Evolutionary conservation across 2,329 filamentous ascomycete genomes (phyloP).

Genomic region (Phaeosphaeria sp.): DNA sequence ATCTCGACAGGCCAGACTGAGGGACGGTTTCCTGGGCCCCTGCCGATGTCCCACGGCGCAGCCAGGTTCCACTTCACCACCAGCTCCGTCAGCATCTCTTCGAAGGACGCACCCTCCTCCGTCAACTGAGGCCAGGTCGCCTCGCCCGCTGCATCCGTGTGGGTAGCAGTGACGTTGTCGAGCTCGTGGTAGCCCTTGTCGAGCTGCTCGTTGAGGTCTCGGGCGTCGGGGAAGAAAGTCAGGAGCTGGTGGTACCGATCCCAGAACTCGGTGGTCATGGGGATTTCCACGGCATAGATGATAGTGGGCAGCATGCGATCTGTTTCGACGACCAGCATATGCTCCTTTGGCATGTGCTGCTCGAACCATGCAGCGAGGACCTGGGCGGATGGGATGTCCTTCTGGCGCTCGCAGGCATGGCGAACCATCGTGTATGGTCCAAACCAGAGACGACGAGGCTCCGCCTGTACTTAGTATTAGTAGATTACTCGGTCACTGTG

Average conservation of each 20-base stretch:
- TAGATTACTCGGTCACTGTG: neutral
- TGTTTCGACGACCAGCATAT: constrained; percentile 5
- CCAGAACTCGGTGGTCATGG: constrained; percentile 19
- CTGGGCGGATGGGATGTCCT: neutral
- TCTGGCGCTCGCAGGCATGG: neutral
- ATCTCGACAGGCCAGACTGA: neutral
- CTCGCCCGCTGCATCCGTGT: neutral
- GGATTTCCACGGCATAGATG: constrained; percentile 17
- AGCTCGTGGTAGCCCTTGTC: constrained; percentile 5
- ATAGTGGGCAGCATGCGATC: constrained; percentile 16
- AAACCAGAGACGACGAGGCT: constrained; percentile 14
- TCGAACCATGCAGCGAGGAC: constrained; percentile 10
- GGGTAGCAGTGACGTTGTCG: constrained; percentile 11
- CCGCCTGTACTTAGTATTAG: constrained; percentile 9
- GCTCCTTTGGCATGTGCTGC: constrained; percentile 10
- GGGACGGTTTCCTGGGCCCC: neutral
- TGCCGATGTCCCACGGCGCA: neutral
- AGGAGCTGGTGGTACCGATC: constrained; percentile 16
- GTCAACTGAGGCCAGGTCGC: neutral
- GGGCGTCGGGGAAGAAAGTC: constrained; percentile 9
- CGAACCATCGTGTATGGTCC: constrained; percentile 17
- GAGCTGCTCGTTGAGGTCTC: constrained; percentile 14
- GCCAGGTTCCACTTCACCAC: neutral
- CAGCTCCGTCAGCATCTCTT: neutral
- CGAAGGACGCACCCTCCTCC: neutral